phyloP scores from a whole-genome alignment of 768 basidiomycete genomes.

The Mycena rosella region DNA sequence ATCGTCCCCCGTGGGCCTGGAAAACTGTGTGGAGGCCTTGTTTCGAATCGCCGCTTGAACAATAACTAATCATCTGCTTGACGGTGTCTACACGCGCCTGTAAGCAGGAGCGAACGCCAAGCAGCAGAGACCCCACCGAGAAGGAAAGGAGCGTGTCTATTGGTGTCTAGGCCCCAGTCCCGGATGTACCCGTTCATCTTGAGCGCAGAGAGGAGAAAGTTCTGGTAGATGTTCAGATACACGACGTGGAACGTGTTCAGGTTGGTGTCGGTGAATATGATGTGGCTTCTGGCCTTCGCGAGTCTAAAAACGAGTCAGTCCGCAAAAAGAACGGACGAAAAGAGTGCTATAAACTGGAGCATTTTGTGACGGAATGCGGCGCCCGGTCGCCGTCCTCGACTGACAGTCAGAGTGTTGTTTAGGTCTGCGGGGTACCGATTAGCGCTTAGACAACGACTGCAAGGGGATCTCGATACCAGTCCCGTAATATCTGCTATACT shows the following conservation, averaged over 20 bases:
- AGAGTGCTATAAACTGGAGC: slow-evolving; percentile 65
- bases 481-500: slow-evolving; percentile 78
- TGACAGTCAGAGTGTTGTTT: slow-evolving; percentile 77
- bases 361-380: slow-evolving; percentile 77
- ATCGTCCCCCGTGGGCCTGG: slow-evolving; percentile 52
- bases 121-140: slow-evolving; percentile 55
- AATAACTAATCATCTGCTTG: slow-evolving; percentile 69
- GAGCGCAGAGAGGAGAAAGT: slow-evolving; percentile 84
- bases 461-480: slow-evolving; percentile 53
- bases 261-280: slow-evolving; percentile 81
- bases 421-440: slow-evolving; percentile 57
- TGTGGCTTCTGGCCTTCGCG: slow-evolving; percentile 80
- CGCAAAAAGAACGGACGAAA: neutral
- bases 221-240: slow-evolving; percentile 89
- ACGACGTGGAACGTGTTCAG: slow-evolving; percentile 75
- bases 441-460: neutral
- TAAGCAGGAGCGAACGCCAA: neutral
- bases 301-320: slow-evolving; percentile 56
- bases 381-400: slow-evolving; percentile 74
- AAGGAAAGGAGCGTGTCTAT: slow-evolving; percentile 64
- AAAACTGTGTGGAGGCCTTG: slow-evolving; percentile 57
- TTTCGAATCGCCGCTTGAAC: slow-evolving; percentile 64
- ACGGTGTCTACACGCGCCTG: slow-evolving; percentile 64
- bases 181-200: slow-evolving; percentile 89
- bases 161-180: slow-evolving; percentile 64